Evolutionary conservation across 78 protist species (phyloP).

Genomic region (Blattamonas nauphoetae): DNA sequence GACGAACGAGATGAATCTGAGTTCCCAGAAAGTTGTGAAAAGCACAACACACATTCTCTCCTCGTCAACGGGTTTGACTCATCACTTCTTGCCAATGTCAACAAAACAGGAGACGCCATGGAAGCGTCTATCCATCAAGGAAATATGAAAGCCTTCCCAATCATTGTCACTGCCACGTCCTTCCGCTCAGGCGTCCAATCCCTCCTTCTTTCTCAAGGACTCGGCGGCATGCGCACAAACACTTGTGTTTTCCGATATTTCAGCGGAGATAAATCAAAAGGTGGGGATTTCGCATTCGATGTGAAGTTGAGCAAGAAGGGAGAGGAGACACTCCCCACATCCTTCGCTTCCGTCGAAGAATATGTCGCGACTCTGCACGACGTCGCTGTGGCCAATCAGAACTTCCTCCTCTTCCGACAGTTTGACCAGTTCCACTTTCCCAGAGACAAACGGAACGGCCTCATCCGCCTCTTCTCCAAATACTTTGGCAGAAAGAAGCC

Average conservation of each 20-base stretch:
- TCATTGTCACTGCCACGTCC: background rate
- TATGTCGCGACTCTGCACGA: background rate
- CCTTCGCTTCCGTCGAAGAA: background rate
- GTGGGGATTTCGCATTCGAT: no score
- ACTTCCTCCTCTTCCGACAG: background rate
- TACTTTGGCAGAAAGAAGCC: background rate
- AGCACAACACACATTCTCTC: background rate
- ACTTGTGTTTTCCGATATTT: background rate
- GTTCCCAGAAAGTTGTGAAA: background rate
- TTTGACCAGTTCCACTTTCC: background rate
- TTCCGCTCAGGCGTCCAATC: background rate
- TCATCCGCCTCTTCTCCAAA: background rate
- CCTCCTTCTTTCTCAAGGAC: background rate
- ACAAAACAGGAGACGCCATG: background rate
- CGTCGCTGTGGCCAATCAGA: background rate
- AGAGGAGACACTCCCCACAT: background rate
- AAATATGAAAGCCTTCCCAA: background rate
- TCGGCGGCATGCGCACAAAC: background rate
- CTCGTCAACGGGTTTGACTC: background rate
- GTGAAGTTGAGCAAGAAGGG: no score
- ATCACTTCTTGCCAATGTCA: background rate
- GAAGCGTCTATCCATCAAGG: background rate
- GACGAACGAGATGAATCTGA: background rate
- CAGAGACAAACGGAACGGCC: background rate
- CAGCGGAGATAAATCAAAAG: background rate